Evolutionary conservation across 805 yeast genomes (phyloP), one percentile per base, ranked within the genome.

Genomic region (Aciculoconidium aculeatum): DNA sequence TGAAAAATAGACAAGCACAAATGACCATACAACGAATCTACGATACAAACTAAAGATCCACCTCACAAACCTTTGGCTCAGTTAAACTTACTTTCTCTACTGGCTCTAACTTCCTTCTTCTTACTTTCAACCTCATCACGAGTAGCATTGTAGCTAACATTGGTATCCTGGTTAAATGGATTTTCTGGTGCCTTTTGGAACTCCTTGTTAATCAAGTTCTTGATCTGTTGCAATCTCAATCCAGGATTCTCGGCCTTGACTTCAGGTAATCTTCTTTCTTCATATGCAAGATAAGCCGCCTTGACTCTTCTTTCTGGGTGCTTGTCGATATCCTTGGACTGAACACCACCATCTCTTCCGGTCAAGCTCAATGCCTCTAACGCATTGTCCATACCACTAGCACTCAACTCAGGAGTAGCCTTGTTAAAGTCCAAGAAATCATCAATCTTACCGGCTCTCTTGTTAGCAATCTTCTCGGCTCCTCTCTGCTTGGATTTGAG

Each of bases 301-400:
- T 83, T 84, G 57, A 79, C 81, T 49, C 95, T 72, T 58, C 94
- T 74, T 62, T 84, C 95, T 7, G 95, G 94, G 44, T 84, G 95
- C 54, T 86, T 76, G 36, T 84, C 95, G 30, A 84, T 65, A 30
- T 76, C 84, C 47, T 77, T 77, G 37, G 58, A 59, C 23, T 61
- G 55, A 17, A 79, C 78, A 30, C 75, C 80, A 16, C 67, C 73
- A 31, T 65, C 72, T 25, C 63, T 71, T 14, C 65, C 60, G 8
- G 87, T 70, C 53, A 84, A 65, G 4, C 83, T 68, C 47, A 84
- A 65, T 4, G 94, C 94, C 31, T 82, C 85, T 38, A 84, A 61
- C 2, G 90, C 92, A 46, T 72, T 73, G 40, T 84, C 94, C 25
- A 84, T 66, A 49, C 88, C 88, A 33, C 75, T 64, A 5, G 94